These are phyloP conservation scores for Xylariaceae sp. DNA, from an alignment of 2,329 filamentous ascomycete genomes.

Conservation along the genomic window DNA sequence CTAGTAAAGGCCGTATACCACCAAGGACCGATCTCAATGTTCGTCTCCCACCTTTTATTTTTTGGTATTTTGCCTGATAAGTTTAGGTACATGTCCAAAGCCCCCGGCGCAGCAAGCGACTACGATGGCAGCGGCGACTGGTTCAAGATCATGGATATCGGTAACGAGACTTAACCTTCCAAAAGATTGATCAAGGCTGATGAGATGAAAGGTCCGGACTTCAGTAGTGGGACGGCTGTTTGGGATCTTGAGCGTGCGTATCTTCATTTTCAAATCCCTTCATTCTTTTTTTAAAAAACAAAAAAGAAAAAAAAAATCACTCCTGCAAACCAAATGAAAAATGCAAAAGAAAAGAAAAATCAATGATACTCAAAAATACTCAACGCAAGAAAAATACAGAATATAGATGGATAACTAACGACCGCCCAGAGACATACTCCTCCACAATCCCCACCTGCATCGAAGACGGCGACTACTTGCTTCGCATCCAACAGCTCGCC, in stretches of 20 bases:
- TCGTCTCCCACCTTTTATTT: neutral
- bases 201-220: slow-evolving; percentile 29
- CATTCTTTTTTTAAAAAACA: no score
- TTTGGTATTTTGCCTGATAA: neutral
- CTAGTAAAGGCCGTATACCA: slow-evolving; percentile 36
- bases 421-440: slow-evolving; percentile 30
- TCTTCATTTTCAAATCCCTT: neutral
- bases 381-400: no score
- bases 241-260: slow-evolving; percentile 34
- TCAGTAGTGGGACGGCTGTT: slow-evolving; percentile 30
- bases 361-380: no score
- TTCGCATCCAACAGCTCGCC: slow-evolving; percentile 56
- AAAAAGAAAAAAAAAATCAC: no score
- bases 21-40: slow-evolving; percentile 39
- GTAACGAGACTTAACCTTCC: slow-evolving; percentile 17
- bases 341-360: no score
- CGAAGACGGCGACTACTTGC: slow-evolving; percentile 52
- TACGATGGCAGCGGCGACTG: slow-evolving; percentile 39
- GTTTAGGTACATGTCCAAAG: slow-evolving; percentile 38
- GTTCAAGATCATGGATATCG: slow-evolving; percentile 41
- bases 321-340: no score
- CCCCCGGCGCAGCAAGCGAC: slow-evolving; percentile 32
- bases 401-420: no score
- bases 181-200: slow-evolving; percentile 1
- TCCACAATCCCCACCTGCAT: slow-evolving; percentile 47